These are phyloP conservation scores for Picochlorum sp. DNA, from an alignment of 139 green algal genomes.

Conservation along the genomic window DNA sequence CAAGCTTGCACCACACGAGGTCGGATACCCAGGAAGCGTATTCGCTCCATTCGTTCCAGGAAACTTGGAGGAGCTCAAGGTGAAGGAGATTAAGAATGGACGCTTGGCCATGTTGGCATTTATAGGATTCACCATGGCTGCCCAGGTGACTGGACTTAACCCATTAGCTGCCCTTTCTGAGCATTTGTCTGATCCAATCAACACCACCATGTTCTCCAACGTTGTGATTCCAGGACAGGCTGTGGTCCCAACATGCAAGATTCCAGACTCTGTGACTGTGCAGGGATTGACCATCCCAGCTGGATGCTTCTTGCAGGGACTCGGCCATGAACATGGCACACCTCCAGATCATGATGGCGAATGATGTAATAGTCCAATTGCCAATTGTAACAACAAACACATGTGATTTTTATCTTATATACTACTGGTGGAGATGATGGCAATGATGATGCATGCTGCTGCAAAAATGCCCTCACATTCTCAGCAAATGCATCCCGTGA, in stretches of 20 bases:
- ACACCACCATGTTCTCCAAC: constrained; percentile 64
- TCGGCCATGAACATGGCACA: constrained; percentile 28
- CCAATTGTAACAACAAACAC: too few species aligned
- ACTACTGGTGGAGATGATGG: neutral
- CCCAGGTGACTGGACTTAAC: constrained; percentile 60
- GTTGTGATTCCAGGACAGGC: constrained; percentile 8
- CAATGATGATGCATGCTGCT: neutral
- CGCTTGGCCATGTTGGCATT: constrained; percentile 69
- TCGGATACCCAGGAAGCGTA: constrained; percentile 43
- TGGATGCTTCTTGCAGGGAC: constrained; percentile 52
- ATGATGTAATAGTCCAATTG: neutral
- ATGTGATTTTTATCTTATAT: too few species aligned
- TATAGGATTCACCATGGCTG: constrained; percentile 44
- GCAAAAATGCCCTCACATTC: constrained; percentile 8
- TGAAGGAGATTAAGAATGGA: constrained; percentile 97
- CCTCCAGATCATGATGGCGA: constrained; percentile 17
- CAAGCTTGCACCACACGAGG: constrained; percentile 61
- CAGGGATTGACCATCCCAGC: constrained; percentile 58
- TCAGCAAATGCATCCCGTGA: constrained; percentile 10
- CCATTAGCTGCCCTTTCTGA: constrained; percentile 56
- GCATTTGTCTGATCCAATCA: constrained; percentile 63
- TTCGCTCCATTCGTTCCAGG: constrained; percentile 65
- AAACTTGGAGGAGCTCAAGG: constrained; percentile 70
- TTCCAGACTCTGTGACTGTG: constrained; percentile 43
- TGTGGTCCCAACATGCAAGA: constrained; percentile 47